These are phyloP conservation scores for Lenzites betulinus DNA, from an alignment of 768 basidiomycete genomes.

Conservation along the genomic window DNA sequence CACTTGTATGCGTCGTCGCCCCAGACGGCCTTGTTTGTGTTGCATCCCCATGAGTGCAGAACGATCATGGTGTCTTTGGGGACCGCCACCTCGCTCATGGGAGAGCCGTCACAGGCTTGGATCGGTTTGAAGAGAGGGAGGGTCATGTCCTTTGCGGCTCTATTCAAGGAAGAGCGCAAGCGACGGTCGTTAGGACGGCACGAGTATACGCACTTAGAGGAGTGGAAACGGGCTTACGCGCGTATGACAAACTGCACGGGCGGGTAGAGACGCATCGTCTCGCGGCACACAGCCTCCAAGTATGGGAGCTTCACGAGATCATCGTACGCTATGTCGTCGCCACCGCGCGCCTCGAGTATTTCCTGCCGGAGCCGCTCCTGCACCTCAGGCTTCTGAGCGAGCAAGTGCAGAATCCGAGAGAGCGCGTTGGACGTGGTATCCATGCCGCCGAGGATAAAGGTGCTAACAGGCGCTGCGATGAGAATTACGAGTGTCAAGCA, in stretches of 20 bases:
- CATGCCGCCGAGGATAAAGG: constrained; percentile 26
- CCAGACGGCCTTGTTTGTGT: constrained; percentile 32
- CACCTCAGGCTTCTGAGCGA: constrained; percentile 33
- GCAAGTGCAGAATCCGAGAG: constrained; percentile 21
- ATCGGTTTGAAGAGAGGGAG: constrained; percentile 45
- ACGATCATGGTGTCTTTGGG: constrained; percentile 31
- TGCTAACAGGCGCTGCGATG: constrained; percentile 2
- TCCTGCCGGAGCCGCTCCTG: constrained; percentile 36
- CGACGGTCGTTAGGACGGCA: too few species aligned
- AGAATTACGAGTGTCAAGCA: neutral
- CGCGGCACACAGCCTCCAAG: constrained; percentile 63
- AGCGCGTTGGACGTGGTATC: constrained; percentile 30
- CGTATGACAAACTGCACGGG: neutral
- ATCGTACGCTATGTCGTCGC: constrained; percentile 32
- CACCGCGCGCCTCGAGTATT: constrained; percentile 12
- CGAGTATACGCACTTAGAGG: too few species aligned
- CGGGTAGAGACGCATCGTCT: constrained; percentile 52
- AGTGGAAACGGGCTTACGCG: constrained; percentile 15
- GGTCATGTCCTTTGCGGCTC: constrained; percentile 37
- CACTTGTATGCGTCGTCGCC: constrained; percentile 42
- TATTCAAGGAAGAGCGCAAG: too few species aligned
- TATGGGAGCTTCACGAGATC: constrained; percentile 45
- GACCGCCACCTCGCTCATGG: constrained; percentile 39
- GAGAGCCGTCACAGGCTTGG: constrained; percentile 37
- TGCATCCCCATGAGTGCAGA: neutral